Evolutionary conservation across 768 basidiomycete genomes (phyloP), one percentile per base, ranked within the genome.

Genomic region (Myochromella boudieri): DNA sequence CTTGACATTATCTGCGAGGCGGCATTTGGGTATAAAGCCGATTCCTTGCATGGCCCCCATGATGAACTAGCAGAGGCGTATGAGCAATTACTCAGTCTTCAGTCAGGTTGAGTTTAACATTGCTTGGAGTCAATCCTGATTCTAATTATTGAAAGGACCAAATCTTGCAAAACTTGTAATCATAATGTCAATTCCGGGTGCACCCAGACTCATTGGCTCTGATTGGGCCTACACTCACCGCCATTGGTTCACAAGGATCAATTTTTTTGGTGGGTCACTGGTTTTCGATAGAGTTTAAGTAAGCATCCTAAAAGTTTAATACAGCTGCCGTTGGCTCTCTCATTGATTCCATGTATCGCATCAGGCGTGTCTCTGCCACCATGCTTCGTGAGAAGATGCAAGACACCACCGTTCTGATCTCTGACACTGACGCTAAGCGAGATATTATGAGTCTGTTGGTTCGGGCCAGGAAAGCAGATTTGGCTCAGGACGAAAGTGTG

Each of bases 371-470:
- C 6, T 74, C 75, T 1, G 49, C 51, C 6, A 32, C 48, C 18
- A 77, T 80, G 59, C 64, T 78, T 5, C 55, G 56, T 14, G 67
- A 72, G 47, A 74, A 73, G 53, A 64, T 71, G 52, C 52, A 46
- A 3, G 76, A 76, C 14, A 57, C 67, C 8, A 48, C 51, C 26
- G 48, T 71, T 9, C 26, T 55, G 8, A 46, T 60, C 6, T 65
- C 66, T 3, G 76, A 76, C 42, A 65, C 57, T 6, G 63, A 66
- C 15, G 62, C 68, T 7, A 77, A 78, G 56, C 65, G 68, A 38
- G 77, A 80, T 63, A 74, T 80, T 37, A 80, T 78, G 77, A 71
- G 67, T 40, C 49, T 78, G 17, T 63, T 80, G 0, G 71, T 78
- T 9, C 66, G 71, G 20, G 71, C 74, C 7, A 62, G 74, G 17